A percentile compares a stretch with the other conserved stretches of the same genome.
phyloP scores from a whole-genome alignment of 2,329 filamentous ascomycete genomes.

The Aspergillus tubingensis region DNA sequence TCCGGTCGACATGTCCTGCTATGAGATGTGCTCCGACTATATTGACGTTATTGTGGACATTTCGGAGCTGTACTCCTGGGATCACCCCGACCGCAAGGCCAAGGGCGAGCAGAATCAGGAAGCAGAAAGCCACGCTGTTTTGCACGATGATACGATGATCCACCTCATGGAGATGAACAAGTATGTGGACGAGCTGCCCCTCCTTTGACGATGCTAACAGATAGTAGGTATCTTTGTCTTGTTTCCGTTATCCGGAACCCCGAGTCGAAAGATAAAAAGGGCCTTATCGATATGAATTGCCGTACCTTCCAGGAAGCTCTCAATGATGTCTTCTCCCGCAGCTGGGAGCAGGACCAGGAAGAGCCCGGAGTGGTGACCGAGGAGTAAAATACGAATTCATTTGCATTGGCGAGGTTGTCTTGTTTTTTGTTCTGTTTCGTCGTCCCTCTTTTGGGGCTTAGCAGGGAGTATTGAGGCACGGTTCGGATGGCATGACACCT shows the following conservation, averaged over 20 bases:
- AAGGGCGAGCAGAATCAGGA: conserved; percentile 53
- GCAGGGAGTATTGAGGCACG: neutral
- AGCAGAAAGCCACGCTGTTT: conserved; percentile 63
- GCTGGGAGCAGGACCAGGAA: conserved; percentile 45
- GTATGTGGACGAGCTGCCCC: conserved; percentile 43
- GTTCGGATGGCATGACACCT: neutral
- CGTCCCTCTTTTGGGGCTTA: neutral
- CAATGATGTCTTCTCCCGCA: conserved; percentile 60
- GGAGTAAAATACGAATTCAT: neutral
- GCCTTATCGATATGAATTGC: conserved; percentile 67
- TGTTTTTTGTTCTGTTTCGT: neutral
- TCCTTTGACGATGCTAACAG: conserved; percentile 17
- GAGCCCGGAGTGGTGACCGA: conserved; percentile 14
- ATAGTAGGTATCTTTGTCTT: conserved; percentile 60
- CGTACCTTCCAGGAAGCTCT: conserved; percentile 64
- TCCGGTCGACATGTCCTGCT: conserved; percentile 90
- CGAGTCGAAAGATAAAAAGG: conserved; percentile 65
- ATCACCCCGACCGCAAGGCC: conserved; percentile 47
- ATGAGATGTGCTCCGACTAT: conserved; percentile 98
- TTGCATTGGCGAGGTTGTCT: neutral
- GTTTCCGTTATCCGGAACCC: conserved; percentile 67
- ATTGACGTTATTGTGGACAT: conserved; percentile 98
- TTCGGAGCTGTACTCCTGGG: conserved; percentile 89
- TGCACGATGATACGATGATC: conserved; percentile 64
- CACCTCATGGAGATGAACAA: conserved; percentile 68